A percentile compares a stretch with the other conserved stretches of the same genome.
phyloP scores from a whole-genome alignment of 2,329 filamentous ascomycete genomes.

The Pyricularia sp. region DNA sequence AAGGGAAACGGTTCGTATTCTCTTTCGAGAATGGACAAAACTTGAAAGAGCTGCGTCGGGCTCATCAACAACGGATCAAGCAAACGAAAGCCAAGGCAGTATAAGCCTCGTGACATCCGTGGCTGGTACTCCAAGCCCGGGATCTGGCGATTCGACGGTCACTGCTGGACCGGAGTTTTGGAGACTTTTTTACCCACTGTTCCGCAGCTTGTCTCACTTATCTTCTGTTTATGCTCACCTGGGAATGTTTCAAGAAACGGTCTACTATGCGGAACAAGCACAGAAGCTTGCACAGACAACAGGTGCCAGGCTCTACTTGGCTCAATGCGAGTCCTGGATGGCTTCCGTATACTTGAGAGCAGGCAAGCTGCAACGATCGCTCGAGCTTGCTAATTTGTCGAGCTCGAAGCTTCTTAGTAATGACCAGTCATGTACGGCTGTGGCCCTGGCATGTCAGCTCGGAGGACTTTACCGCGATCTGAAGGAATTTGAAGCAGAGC shows the following conservation, averaged over 20 bases:
- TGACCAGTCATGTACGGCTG: conserved; percentile 28
- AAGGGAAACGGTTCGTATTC: conserved; percentile 40
- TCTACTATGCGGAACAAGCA: conserved; percentile 79
- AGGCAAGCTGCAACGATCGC: conserved; percentile 45
- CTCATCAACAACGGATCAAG: conserved; percentile 5
- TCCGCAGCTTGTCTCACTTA: conserved; percentile 58
- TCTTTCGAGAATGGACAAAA: conserved; percentile 43
- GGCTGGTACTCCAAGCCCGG: not conserved
- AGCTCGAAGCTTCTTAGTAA: conserved; percentile 35
- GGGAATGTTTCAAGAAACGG: conserved; percentile 75
- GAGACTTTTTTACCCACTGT: conserved; percentile 62
- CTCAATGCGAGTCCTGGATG: conserved; percentile 40
- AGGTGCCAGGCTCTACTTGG: conserved; percentile 43
- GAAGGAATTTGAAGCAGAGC: conserved; percentile 29
- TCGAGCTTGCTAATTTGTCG: conserved; percentile 39
- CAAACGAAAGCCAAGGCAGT: conserved; percentile 9
- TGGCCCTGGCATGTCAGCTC: conserved; percentile 39
- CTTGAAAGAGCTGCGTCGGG: conserved; percentile 26
- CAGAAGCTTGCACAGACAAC: conserved; percentile 62
- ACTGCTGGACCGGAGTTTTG: conserved; percentile 51
- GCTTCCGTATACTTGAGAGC: conserved; percentile 43
- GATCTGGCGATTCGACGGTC: not conserved
- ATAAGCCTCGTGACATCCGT: not conserved
- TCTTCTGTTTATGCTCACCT: conserved; percentile 70
- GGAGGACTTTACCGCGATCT: conserved; percentile 41